phyloP scores from a whole-genome alignment of 169 alveolate species.

The Cryptosporidium sp. region DNA sequence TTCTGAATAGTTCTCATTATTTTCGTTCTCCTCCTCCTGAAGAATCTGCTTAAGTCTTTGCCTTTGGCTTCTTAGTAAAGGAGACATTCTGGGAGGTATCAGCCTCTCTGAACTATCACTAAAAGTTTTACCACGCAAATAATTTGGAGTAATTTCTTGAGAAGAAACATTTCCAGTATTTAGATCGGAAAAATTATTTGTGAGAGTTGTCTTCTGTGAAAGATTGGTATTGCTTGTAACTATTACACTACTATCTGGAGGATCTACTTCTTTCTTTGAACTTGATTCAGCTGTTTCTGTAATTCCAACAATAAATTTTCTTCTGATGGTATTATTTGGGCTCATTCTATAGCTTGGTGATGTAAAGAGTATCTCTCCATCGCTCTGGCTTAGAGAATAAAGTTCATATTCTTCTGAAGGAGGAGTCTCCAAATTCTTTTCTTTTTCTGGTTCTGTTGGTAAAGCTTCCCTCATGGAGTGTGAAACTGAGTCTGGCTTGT shows the following conservation, averaged over 20 bases:
- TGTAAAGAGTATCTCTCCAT: not conserved
- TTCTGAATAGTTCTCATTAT: constrained; percentile 6
- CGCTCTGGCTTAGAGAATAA: constrained; percentile 1
- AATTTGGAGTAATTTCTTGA: not conserved
- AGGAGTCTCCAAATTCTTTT: not conserved
- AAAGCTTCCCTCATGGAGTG: not conserved
- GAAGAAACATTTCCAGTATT: not conserved
- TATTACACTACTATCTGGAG: not conserved
- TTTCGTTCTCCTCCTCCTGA: not conserved
- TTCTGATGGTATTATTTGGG: not conserved
- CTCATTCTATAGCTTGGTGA: not conserved
- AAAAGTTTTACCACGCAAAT: not conserved
- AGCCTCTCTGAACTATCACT: constrained; percentile 4
- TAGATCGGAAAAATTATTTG: not conserved
- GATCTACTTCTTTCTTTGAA: not conserved
- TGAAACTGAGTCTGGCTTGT: not conserved
- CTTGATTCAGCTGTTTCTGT: not conserved
- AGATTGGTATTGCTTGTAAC: not conserved
- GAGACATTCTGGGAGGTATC: constrained; percentile 53
- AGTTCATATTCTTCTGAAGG: not conserved
- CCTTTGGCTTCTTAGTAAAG: constrained; percentile 45
- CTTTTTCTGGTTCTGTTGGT: not conserved
- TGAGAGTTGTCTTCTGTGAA: not conserved
- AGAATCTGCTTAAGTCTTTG: constrained; percentile 38
- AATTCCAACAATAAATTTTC: not conserved